Base-by-base conservation (phyloP, 129 eudicot species). In the Tagetes patula region DNA sequence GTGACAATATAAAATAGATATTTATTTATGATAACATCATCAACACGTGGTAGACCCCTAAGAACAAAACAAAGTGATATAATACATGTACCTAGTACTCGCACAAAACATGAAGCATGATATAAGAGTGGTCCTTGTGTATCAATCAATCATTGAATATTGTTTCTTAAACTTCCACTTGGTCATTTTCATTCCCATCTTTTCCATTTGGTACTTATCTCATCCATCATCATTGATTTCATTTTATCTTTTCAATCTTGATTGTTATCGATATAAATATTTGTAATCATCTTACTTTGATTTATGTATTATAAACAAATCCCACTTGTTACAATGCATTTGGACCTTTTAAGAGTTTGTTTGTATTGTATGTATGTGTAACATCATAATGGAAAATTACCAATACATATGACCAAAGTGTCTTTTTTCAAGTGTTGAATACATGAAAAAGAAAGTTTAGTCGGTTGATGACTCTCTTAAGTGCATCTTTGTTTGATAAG, bases 151-250 rank as follows among this genome's bases (percentile, higher is more conserved):
- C 67, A 41, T 75, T 54, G 49, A 52, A 54, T 31, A 62, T 71
- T 75, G 50, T 53, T 47, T 53, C 50, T 58, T 41, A 69, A 71
- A 58, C 70, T 81, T 74, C 65, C 76, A 74, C 81, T 74, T 74
- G 71, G 80, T 75, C 84, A 30, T 73, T 75, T 32, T 83, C 84
- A 79, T 67, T 54, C 10, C 80, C 36, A 69, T 77, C 80, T 81
- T 73, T 81, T 75, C 71, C 82, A 36, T 60, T 72, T 30, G 48
- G 59, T 6, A 61, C 73, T 42, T 53, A 58, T 49, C 66, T 61
- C 69, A 36, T 55, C 38, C 42, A 45, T 73, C 54, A 46, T 56
- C 61, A 77, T 67, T 32, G 65, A 66, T 72, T 72, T 65, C n/a
- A 30, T 8, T 65, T 32, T 47, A 13, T 67, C 77, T 63, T 54